These are phyloP conservation scores for Coix lacrymajobi DNA, from an alignment of 176 grass and related monocot species.

Conservation along the genomic window DNA sequence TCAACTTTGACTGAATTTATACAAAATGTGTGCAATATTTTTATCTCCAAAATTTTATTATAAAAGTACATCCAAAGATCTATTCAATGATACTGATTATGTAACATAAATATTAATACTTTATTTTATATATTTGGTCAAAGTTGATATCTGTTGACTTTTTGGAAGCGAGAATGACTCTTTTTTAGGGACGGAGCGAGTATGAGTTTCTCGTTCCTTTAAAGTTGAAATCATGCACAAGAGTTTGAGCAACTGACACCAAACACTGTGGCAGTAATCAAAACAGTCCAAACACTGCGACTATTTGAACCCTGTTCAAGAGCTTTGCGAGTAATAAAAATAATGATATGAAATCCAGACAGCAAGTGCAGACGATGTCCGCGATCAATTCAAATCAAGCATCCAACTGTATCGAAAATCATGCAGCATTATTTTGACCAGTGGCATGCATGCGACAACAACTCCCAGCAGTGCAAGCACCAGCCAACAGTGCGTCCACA, in stretches of 20 bases:
- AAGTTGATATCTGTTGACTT: too few species aligned
- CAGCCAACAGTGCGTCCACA: constrained; percentile 6
- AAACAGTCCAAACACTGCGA: background rate
- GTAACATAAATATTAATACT: too few species aligned
- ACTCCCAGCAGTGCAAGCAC: constrained; percentile 13
- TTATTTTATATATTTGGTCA: too few species aligned
- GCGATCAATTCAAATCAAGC: constrained; percentile 35
- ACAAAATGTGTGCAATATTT: too few species aligned
- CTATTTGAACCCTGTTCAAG: background rate
- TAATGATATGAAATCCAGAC: background rate
- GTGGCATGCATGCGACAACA: background rate
- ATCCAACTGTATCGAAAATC: constrained; percentile 26
- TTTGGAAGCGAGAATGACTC: too few species aligned
- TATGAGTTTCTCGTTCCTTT: background rate
- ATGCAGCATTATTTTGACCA: constrained; percentile 16
- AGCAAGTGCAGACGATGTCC: constrained; percentile 14
- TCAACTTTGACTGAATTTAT: too few species aligned
- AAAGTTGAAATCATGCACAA: background rate
- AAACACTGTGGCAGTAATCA: background rate
- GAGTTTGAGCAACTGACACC: background rate
- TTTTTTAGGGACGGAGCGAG: too few species aligned
- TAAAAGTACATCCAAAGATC: too few species aligned
- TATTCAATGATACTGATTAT: too few species aligned
- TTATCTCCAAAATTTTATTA: too few species aligned
- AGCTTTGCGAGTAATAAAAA: background rate